These are phyloP conservation scores for Paragyromitra xinjiangensis DNA, from an alignment of 495 filamentous ascomycete genomes.

Conservation along the genomic window DNA sequence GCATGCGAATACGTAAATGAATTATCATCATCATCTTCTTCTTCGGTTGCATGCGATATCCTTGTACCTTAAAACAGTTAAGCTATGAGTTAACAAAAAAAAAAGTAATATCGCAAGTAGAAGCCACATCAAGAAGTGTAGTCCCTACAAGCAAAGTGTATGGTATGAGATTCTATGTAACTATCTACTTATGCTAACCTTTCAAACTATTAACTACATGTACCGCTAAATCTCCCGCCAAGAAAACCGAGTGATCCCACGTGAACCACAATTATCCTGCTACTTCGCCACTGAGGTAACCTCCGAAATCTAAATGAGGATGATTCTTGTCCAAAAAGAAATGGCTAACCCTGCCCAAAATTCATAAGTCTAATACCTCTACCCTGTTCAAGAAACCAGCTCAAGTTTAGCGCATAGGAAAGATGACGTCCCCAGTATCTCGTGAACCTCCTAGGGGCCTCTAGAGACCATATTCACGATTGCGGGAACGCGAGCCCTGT, in stretches of 20 bases:
- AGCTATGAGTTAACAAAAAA: no score
- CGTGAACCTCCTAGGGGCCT: background rate
- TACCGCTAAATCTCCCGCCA: background rate
- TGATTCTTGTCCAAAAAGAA: background rate
- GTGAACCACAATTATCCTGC: background rate
- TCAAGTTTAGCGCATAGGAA: background rate
- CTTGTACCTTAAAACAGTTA: no score
- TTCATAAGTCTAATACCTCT: background rate
- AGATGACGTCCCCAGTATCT: background rate
- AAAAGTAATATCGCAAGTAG: no score
- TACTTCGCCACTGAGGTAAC: background rate
- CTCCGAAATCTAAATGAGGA: background rate
- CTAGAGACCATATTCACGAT: no score
- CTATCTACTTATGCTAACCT: no score
- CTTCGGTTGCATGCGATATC: no score
- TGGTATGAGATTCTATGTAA: no score
- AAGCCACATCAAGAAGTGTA: no score
- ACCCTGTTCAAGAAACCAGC: background rate
- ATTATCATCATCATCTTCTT: no score
- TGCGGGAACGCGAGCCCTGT: background rate
- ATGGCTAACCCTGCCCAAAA: background rate
- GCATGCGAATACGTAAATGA: no score
- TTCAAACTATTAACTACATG: background rate
- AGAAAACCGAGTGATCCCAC: conserved; percentile 10
- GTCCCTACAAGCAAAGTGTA: no score